A percentile compares a stretch with the other conserved stretches of the same genome.
These are phyloP conservation scores for Umbelopsis isabellina DNA, from an alignment of 192 early-diverging fungal genomes.

Conservation along the genomic window DNA sequence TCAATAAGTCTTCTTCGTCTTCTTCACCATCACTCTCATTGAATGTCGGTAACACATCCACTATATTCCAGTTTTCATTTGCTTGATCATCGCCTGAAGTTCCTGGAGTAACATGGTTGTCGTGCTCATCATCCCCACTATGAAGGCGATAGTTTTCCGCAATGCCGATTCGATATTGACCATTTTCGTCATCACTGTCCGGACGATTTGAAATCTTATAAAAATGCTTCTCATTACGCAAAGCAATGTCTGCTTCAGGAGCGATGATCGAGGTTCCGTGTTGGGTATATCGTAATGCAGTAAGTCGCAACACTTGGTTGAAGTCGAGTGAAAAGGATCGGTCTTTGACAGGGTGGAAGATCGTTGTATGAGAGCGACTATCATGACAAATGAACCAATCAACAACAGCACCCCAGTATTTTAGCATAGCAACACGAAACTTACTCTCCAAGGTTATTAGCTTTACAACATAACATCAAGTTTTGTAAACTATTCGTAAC, in stretches of 20 bases:
- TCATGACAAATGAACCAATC: not conserved
- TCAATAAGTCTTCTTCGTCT: slow-evolving; percentile 23
- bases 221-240: slow-evolving; percentile 7
- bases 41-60: slow-evolving; percentile 38
- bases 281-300: slow-evolving; percentile 22
- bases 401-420: not conserved
- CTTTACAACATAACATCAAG: slow-evolving; percentile 47
- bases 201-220: not conserved
- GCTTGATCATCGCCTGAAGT: not conserved
- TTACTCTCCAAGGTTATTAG: slow-evolving; percentile 54
- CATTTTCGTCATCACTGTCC: slow-evolving; percentile 11
- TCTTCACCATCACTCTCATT: slow-evolving; percentile 5
- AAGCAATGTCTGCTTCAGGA: not conserved
- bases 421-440: not conserved
- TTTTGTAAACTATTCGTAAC: slow-evolving; percentile 55
- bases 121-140: not conserved
- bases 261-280: not conserved
- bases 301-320: slow-evolving; percentile 32
- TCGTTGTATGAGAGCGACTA: slow-evolving; percentile 37
- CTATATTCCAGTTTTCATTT: slow-evolving; percentile 40
- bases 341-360: slow-evolving; percentile 17
- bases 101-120: slow-evolving; percentile 5
- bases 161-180: slow-evolving; percentile 11
- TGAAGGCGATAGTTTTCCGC: not conserved
- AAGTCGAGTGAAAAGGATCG: slow-evolving; percentile 29